phyloP scores from a whole-genome alignment of 441 rosid species.

The Aleurites moluccanus region DNA sequence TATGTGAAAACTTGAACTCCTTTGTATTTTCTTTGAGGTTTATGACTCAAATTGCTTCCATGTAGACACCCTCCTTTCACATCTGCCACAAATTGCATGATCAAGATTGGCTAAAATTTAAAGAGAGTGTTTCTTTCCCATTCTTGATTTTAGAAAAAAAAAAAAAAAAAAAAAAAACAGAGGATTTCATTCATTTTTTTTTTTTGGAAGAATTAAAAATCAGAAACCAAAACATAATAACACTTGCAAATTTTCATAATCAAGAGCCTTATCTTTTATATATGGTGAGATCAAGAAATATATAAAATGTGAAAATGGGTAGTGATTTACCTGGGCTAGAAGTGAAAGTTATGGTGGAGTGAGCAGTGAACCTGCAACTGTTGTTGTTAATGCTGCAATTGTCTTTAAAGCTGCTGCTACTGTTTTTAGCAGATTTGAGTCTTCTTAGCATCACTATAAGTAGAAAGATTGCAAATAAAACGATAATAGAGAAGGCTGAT shows the following conservation, averaged over 20 bases:
- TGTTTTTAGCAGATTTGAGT: conserved; percentile 44
- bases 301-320: neutral
- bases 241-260: too few relatives aligned
- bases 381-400: conserved; percentile 29
- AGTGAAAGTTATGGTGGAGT: conserved; percentile 39
- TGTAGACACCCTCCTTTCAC: conserved; percentile 65
- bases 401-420: conserved; percentile 31
- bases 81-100: conserved; percentile 37
- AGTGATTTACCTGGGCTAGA: conserved; percentile 70
- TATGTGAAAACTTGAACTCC: conserved; percentile 84
- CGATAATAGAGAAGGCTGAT: conserved; percentile 38
- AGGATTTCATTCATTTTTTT: neutral
- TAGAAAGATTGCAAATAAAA: conserved; percentile 42
- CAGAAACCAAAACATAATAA: neutral
- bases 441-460: conserved; percentile 48
- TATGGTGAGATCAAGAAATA: neutral
- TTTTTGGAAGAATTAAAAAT: neutral
- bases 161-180: too few relatives aligned
- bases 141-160: neutral
- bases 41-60: conserved; percentile 39
- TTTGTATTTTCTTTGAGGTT: conserved; percentile 26
- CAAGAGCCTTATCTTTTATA: neutral
- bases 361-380: conserved; percentile 37
- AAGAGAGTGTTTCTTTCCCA: neutral
- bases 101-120: conserved; percentile 19